Evolutionary conservation across 306 rosid species (phyloP).

Genomic region (Dryas octopetala): DNA sequence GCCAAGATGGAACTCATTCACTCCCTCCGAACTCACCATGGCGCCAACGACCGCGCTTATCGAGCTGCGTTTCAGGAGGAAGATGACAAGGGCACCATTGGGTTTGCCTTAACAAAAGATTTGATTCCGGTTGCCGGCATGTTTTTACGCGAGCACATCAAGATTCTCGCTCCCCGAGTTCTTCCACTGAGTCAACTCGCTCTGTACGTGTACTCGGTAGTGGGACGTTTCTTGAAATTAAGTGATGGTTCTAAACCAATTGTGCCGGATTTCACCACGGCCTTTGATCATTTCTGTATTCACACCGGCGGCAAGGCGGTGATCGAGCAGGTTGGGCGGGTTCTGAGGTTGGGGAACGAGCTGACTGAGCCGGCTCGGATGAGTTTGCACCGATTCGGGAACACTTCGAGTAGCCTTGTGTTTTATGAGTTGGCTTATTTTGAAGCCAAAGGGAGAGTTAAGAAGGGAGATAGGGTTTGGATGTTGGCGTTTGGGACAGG

Average conservation of each 20-base stretch:
- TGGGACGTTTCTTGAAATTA: not conserved
- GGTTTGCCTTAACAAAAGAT: conserved; percentile 15
- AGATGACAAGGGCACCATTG: conserved; percentile 8
- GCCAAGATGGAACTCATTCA: conserved; percentile 15
- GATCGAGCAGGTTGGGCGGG: conserved; percentile 22
- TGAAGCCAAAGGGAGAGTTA: conserved; percentile 23
- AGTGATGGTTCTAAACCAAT: not conserved
- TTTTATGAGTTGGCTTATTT: conserved; percentile 31
- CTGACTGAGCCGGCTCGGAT: conserved; percentile 30
- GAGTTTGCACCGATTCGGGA: conserved; percentile 33
- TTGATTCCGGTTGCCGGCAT: conserved; percentile 9
- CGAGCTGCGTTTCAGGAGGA: conserved; percentile 22
- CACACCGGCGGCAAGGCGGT: conserved; percentile 29
- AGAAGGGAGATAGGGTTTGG: conserved; percentile 27
- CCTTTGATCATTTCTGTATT: conserved; percentile 34
- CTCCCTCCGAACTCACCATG: conserved; percentile 26
- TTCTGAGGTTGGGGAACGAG: conserved; percentile 6
- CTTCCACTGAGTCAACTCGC: conserved; percentile 15
- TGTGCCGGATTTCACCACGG: conserved; percentile 20
- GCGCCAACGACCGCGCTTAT: conserved; percentile 14
- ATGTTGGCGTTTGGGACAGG: conserved; percentile 33
- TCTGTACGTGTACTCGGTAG: not conserved
- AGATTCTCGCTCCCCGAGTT: conserved; percentile 14
- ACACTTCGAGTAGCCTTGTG: conserved; percentile 30
- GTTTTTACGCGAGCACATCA: conserved; percentile 12